phyloP scores from a whole-genome alignment of 2,329 filamentous ascomycete species.

The Diplodia intermedia region DNA sequence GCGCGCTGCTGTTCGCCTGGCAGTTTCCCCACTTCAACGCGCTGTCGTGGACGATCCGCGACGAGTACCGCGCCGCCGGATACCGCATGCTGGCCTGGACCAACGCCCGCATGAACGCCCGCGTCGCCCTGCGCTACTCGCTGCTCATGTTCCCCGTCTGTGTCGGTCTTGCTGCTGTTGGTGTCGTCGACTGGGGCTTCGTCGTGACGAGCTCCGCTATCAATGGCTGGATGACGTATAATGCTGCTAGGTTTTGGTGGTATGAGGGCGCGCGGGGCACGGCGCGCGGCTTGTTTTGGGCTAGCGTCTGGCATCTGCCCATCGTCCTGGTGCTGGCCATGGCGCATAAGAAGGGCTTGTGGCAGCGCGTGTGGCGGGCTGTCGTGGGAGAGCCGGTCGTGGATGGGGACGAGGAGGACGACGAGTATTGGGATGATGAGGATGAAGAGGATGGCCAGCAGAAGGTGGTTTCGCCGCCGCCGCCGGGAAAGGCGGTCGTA shows the following conservation, averaged over 20 bases:
- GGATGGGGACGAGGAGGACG: slow-evolving; percentile 62
- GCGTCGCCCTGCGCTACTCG: slow-evolving; percentile 88
- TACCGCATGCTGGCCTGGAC: slow-evolving; percentile 82
- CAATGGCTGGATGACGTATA: slow-evolving; percentile 83
- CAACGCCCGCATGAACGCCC: slow-evolving; percentile 81
- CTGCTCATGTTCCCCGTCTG: slow-evolving; percentile 87
- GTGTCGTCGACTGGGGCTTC: slow-evolving; percentile 87
- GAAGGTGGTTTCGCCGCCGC: neutral
- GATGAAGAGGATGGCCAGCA: slow-evolving; percentile 9
- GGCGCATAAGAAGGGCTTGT: slow-evolving; percentile 91
- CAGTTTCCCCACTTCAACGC: slow-evolving; percentile 99
- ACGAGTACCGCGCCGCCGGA: slow-evolving; percentile 80
- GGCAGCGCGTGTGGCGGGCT: slow-evolving; percentile 79
- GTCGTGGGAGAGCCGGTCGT: slow-evolving; percentile 64
- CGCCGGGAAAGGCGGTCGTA: neutral
- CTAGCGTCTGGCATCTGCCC: slow-evolving; percentile 94
- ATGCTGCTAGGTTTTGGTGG: slow-evolving; percentile 83
- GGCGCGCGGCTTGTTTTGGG: slow-evolving; percentile 90
- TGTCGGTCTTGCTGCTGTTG: slow-evolving; percentile 75
- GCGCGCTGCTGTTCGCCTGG: slow-evolving; percentile 87
- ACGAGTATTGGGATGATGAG: slow-evolving; percentile 57
- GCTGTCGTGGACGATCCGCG: slow-evolving; percentile 83
- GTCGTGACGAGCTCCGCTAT: slow-evolving; percentile 79
- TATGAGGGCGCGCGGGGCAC: slow-evolving; percentile 78
- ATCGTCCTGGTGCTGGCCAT: slow-evolving; percentile 88